phyloP scores from a whole-genome alignment of 805 yeast genomes.

The Kluyveromyces lactis region DNA sequence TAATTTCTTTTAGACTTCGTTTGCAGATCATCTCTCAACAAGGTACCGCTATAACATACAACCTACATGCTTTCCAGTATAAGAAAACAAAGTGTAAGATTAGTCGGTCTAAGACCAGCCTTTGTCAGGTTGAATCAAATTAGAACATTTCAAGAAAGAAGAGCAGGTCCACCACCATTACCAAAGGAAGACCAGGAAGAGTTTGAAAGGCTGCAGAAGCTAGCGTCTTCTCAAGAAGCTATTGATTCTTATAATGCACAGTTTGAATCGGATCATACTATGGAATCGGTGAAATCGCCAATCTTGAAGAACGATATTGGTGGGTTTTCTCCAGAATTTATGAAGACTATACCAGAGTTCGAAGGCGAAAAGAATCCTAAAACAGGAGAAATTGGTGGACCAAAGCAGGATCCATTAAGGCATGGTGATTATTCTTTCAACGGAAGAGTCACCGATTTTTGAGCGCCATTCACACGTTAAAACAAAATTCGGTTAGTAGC shows the following conservation, averaged over 20 bases:
- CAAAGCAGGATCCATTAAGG: conserved; percentile 90
- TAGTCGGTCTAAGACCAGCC: neutral
- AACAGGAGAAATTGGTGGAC: conserved; percentile 96
- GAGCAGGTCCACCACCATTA: conserved; percentile 29
- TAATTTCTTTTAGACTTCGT: too few relatives aligned
- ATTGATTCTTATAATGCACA: conserved; percentile 63
- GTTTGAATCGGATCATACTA: conserved; percentile 27
- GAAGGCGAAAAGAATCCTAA: conserved; percentile 89
- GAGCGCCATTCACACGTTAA: too few relatives aligned
- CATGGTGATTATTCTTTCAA: conserved; percentile 93
- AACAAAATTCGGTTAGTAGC: too few relatives aligned
- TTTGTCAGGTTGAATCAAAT: neutral
- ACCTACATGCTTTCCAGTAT: too few relatives aligned
- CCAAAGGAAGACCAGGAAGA: conserved; percentile 47
- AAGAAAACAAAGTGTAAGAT: too few relatives aligned
- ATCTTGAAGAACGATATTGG: conserved; percentile 48
- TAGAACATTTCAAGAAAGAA: conserved; percentile 7
- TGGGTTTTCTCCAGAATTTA: conserved; percentile 55
- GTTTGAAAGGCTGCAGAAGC: conserved; percentile 75
- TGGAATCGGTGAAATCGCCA: conserved; percentile 28
- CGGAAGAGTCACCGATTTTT: conserved; percentile 95
- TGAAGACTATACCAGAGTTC: conserved; percentile 84
- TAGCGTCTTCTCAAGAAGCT: conserved; percentile 72
- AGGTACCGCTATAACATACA: too few relatives aligned
- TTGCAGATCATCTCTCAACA: too few relatives aligned